Percentiles rank a stretch among this genome's conserved stretches.
Conservation (phyloP, 768 basidiomycete species). For the Chalciporus pseudorubinellus region DNA sequence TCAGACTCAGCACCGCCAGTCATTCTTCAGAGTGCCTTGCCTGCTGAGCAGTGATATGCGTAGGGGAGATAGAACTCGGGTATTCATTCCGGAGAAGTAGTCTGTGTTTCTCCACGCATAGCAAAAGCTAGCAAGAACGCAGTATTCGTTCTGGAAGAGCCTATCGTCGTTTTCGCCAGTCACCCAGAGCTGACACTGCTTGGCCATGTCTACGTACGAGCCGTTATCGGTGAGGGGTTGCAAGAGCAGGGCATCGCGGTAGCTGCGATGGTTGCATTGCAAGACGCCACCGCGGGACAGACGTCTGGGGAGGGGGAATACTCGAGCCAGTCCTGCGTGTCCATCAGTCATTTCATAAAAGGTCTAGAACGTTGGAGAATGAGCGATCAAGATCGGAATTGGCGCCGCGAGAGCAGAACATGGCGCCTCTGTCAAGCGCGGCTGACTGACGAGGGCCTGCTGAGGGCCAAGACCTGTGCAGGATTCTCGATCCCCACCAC, state of each 20-base stretch:
- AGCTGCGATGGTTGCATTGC: slow-evolving; percentile 3
- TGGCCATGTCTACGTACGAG: slow-evolving; percentile 16
- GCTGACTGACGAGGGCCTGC: not conserved
- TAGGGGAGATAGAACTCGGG: slow-evolving; percentile 6
- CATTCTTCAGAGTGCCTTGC: slow-evolving; percentile 17
- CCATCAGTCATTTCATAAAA: slow-evolving; percentile 18
- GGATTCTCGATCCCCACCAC: slow-evolving; percentile 1
- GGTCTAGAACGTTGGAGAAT: slow-evolving; percentile 1
- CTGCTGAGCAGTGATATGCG: slow-evolving; percentile 9
- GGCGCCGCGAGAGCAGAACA: too few relatives aligned
- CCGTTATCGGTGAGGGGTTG: slow-evolving; percentile 21
- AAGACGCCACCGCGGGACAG: slow-evolving; percentile 17
- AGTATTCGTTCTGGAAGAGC: slow-evolving; percentile 25
- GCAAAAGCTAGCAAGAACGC: slow-evolving; percentile 24
- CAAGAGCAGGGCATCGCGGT: slow-evolving; percentile 9
- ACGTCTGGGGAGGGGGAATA: slow-evolving; percentile 17
- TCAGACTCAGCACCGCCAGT: slow-evolving; percentile 16
- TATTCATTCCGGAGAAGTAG: slow-evolving; percentile 16
- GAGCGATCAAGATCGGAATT: too few relatives aligned
- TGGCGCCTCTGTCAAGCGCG: too few relatives aligned
- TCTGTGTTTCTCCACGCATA: slow-evolving; percentile 22
- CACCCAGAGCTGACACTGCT: slow-evolving; percentile 21
- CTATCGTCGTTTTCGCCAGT: slow-evolving; percentile 3
- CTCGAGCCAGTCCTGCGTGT: slow-evolving; percentile 25
- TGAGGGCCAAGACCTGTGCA: slow-evolving; percentile 2